A percentile compares a stretch with the other conserved stretches of the same genome.
Evolutionary conservation across 768 basidiomycete genomes (phyloP).

Genomic region (Boletellus ananas): DNA sequence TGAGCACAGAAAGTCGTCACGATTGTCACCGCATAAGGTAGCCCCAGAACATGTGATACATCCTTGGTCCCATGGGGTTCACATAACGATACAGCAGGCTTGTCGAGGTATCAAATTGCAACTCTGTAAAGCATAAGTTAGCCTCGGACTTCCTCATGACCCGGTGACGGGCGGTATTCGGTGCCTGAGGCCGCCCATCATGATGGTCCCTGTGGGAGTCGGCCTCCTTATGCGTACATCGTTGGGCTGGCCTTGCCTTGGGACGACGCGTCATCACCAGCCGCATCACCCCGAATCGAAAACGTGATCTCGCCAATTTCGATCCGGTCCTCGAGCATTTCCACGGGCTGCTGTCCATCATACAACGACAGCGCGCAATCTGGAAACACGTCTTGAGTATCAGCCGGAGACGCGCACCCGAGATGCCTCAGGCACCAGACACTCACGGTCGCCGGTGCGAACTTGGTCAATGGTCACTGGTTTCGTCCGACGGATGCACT

Average conservation of each 20-base stretch:
- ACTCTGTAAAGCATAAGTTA: background rate
- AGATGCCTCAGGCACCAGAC: background rate
- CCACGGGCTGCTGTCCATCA: slow-evolving; percentile 6
- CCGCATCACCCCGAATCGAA: slow-evolving; percentile 3
- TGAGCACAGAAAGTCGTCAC: background rate
- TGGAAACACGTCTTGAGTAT: background rate
- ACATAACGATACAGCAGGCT: slow-evolving; percentile 4
- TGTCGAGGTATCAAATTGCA: background rate
- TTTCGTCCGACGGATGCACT: slow-evolving; percentile 25
- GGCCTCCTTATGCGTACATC: background rate
- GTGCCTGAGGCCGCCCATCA: background rate
- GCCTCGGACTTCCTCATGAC: background rate
- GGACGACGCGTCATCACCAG: background rate
- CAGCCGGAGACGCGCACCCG: background rate
- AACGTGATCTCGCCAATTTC: slow-evolving; percentile 24
- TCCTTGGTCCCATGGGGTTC: background rate
- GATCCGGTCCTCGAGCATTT: slow-evolving; percentile 15
- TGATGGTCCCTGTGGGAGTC: background rate
- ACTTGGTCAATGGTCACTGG: slow-evolving; percentile 20
- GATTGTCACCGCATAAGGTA: background rate
- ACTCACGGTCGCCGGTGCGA: slow-evolving; percentile 19
- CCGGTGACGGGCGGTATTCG: background rate
- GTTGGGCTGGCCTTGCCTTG: background rate
- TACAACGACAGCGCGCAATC: slow-evolving; percentile 23
- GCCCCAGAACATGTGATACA: background rate